Evolutionary conservation across 2,329 filamentous ascomycete genomes (phyloP).

Genomic region (Botrytis cinerea): DNA sequence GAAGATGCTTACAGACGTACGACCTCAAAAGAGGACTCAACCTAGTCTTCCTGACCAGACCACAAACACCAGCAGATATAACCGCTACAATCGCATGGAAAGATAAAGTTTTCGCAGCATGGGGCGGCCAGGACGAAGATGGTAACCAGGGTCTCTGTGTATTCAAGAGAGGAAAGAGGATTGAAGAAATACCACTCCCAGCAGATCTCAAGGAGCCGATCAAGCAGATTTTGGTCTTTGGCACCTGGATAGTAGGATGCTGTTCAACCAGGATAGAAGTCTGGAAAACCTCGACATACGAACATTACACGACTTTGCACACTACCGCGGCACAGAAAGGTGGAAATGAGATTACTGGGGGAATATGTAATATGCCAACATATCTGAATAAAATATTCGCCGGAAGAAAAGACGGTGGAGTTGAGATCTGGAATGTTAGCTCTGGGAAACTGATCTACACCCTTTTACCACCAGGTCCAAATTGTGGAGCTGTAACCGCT

Average conservation of each 20-base stretch:
- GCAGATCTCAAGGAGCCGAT: conserved; percentile 68
- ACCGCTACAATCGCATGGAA: conserved; percentile 89
- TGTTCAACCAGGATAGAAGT: conserved; percentile 77
- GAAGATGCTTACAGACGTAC: conserved; percentile 89
- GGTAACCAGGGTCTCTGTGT: conserved; percentile 76
- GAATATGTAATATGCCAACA: conserved; percentile 86
- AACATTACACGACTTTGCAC: conserved; percentile 85
- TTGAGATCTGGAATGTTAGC: conserved; percentile 97
- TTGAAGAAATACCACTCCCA: conserved; percentile 72
- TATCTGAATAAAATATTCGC: conserved; percentile 96
- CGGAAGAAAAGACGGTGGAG: conserved; percentile 80
- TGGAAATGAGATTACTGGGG: conserved; percentile 71
- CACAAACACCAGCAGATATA: conserved; percentile 82
- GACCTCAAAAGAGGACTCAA: conserved; percentile 88
- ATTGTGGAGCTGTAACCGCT: conserved; percentile 81
- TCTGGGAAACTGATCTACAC: conserved; percentile 91
- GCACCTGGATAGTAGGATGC: conserved; percentile 86
- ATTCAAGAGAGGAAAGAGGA: conserved; percentile 86
- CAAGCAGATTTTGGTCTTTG: conserved; percentile 77
- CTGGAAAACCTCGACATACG: conserved; percentile 80
- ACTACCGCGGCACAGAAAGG: conserved; percentile 57
- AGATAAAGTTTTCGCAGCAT: conserved; percentile 84
- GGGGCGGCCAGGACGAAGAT: conserved; percentile 63
- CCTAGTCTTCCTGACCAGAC: conserved; percentile 88
- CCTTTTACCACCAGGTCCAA: conserved; percentile 71